These are phyloP conservation scores for Polytrichum formosum DNA, from an alignment of 225 moss, liverwort and hornwort species.

Conservation along the genomic window DNA sequence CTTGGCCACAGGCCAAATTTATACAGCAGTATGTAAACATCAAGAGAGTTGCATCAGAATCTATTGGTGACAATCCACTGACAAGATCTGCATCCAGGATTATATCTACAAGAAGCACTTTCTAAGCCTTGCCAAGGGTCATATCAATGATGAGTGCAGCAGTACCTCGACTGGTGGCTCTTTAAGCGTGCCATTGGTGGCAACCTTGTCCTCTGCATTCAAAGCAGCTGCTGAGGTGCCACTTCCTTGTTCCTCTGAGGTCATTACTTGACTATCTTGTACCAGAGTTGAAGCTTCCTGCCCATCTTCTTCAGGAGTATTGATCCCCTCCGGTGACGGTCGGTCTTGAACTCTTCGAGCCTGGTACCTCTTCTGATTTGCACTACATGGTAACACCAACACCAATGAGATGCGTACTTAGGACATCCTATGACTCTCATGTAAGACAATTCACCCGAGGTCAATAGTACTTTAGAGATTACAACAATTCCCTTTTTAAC, in stretches of 20 bases:
- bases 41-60: too few species aligned
- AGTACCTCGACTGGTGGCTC: conserved; percentile 34
- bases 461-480: too few species aligned
- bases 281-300: conserved; percentile 27
- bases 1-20: too few species aligned
- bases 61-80: too few species aligned
- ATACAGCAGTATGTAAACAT: too few species aligned
- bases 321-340: conserved; percentile 36
- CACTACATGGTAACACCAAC: conserved; percentile 31
- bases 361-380: conserved; percentile 65
- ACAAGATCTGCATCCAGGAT: too few species aligned
- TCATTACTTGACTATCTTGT: conserved; percentile 34
- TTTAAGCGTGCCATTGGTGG: conserved; percentile 26
- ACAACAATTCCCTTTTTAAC: not conserved
- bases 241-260: conserved; percentile 51
- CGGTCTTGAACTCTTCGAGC: conserved; percentile 50
- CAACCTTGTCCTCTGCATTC: conserved; percentile 29
- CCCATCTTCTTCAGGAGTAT: conserved; percentile 39
- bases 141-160: too few species aligned
- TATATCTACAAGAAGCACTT: too few species aligned
- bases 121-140: too few species aligned
- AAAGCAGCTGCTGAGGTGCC: conserved; percentile 26
- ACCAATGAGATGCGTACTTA: not conserved
- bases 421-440: not conserved
- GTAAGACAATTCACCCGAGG: too few species aligned